Evolutionary conservation across 139 green algal species (phyloP), one percentile per base, ranked within the genome.

Genomic region (Coccomyxa sp.): DNA sequence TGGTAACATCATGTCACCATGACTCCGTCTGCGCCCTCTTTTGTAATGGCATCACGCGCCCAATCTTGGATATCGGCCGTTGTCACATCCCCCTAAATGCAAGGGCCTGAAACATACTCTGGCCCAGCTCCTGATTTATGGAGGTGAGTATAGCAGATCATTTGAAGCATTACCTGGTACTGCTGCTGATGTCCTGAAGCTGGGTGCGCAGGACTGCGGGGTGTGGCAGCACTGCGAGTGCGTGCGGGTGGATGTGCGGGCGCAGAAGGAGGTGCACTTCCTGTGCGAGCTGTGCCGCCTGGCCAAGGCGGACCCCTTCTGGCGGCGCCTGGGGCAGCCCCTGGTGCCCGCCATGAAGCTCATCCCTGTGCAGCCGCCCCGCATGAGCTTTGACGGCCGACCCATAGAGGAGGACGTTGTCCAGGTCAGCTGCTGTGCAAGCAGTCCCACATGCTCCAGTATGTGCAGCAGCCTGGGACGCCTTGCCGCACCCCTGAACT

Each of bases 211-310:
- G 0, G 68, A 50, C 0, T 95, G 91, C 75, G 83, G 88, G 8
- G 84, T 92, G 31, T 94, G 90, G 90, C 91, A 95, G 89, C 91
- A 95, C 73, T 68, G 71, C 9, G 74, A 78, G 0, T 95, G 90
- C 80, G 75, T 89, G 50, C 78, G 39, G 18, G 31, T 85, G 77
- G 37, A 39, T 31, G 12, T 35, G 31, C 22, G 38, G n/a, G 73
- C 38, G 31, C 58, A 55, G 37, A 40, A 72, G 29, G 76, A 80
- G n/a, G n/a, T n/a, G 7, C 81, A 82, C 69, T 89, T 83, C 79
- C 55, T 77, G 39, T 94, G 88, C 72, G 86, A 91, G 76, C n/a
- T 55, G 18, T 94, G 90, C 73, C 78, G 92, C 40, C 73, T 85
- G 0, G 72, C 77, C 8, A 75, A 88, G 14, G 85, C 88, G 22